Conservation (phyloP, 2,329 filamentous ascomycete species). For the Xylariales sp. region DNA sequence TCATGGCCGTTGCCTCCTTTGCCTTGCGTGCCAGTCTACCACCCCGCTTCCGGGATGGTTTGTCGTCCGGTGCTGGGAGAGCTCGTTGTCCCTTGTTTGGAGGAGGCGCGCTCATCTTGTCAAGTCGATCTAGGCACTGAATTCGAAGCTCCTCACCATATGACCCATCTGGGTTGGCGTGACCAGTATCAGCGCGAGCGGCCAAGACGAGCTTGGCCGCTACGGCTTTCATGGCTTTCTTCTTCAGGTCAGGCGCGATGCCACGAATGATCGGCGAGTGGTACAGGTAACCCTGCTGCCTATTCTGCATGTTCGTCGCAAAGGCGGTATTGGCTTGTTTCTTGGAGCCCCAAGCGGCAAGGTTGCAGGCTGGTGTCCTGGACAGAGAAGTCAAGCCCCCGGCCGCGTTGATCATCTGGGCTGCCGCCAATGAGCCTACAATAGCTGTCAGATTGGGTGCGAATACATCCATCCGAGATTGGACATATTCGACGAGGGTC, state of each 20-base stretch:
- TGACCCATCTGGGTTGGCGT: slow-evolving; percentile 75
- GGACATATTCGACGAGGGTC: slow-evolving; percentile 85
- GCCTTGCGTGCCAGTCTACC: slow-evolving; percentile 86
- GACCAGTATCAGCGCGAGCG: slow-evolving; percentile 81
- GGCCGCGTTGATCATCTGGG: slow-evolving; percentile 91
- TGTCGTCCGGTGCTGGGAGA: slow-evolving; percentile 89
- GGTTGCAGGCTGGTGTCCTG: slow-evolving; percentile 89
- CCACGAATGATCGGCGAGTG: slow-evolving; percentile 83
- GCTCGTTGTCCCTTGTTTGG: slow-evolving; percentile 85
- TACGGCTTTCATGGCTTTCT: slow-evolving; percentile 91
- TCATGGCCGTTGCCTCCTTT: slow-evolving; percentile 96
- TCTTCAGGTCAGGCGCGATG: slow-evolving; percentile 81
- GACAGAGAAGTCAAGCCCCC: slow-evolving; percentile 84
- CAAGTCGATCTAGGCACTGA: slow-evolving; percentile 77
- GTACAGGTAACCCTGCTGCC: slow-evolving; percentile 91
- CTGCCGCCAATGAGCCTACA: slow-evolving; percentile 87
- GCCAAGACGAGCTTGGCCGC: slow-evolving; percentile 92
- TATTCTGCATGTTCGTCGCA: slow-evolving; percentile 85
- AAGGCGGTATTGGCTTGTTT: slow-evolving; percentile 69
- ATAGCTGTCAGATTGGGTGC: slow-evolving; percentile 89
- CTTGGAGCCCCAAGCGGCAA: slow-evolving; percentile 86
- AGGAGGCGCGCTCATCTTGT: slow-evolving; percentile 88
- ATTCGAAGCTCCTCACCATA: slow-evolving; percentile 78
- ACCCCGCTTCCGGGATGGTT: slow-evolving; percentile 87
- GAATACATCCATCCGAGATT: slow-evolving; percentile 94